Percentiles rank a stretch among this genome's conserved stretches.
phyloP scores from a whole-genome alignment of 345 rosid genomes.

The Populus pruinosa region DNA sequence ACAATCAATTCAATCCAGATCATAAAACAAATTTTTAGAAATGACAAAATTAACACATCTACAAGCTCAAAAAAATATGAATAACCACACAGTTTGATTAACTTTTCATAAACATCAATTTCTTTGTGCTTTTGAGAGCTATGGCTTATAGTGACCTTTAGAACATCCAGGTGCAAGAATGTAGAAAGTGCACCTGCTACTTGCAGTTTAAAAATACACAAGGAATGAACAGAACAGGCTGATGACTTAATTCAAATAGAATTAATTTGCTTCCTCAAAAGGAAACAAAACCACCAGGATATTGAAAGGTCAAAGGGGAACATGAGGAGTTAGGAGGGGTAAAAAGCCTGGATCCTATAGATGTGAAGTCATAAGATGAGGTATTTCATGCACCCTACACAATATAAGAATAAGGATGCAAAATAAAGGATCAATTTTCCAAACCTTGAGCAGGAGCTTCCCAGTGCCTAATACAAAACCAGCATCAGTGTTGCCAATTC shows the following conservation, averaged over 20 bases:
- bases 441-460: conserved; percentile 89
- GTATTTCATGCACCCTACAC: neutral
- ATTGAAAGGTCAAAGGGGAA: neutral
- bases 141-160: neutral
- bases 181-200: neutral
- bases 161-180: neutral
- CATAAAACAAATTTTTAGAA: neutral
- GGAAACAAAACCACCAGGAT: neutral
- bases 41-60: neutral
- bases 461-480: conserved; percentile 94
- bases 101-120: neutral
- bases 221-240: neutral
- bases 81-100: neutral
- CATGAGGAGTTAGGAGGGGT: neutral
- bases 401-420: neutral
- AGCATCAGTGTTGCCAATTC: conserved; percentile 98
- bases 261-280: neutral
- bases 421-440: neutral
- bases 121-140: neutral
- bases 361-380: neutral
- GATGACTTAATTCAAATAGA: neutral
- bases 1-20: neutral
- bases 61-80: neutral
- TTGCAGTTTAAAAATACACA: neutral
- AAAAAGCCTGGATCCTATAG: neutral